These are phyloP conservation scores for Crithidia brevicula DNA, from an alignment of 208 protist species.

Conservation along the genomic window DNA sequence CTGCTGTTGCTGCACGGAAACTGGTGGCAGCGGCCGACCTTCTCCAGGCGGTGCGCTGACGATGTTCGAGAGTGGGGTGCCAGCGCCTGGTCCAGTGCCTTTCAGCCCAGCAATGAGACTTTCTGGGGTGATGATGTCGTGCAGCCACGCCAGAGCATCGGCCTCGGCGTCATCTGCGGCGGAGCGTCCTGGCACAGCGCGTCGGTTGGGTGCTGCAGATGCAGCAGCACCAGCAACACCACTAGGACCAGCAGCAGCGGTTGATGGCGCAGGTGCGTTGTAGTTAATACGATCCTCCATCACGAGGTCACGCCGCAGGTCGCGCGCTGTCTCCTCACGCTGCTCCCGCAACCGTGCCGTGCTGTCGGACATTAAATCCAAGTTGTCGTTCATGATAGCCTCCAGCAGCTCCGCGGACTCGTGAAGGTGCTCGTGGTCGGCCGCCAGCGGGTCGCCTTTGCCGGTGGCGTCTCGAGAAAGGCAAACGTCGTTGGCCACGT, in stretches of 20 bases:
- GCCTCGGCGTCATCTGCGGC: conserved; percentile 29
- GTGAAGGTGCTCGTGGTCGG: conserved; percentile 59
- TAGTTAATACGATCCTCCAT: conserved; percentile 70
- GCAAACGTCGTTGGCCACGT: conserved; percentile 42
- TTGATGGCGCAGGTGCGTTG: conserved; percentile 28
- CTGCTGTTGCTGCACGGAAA: conserved; percentile 5
- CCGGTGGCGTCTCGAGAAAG: conserved; percentile 35
- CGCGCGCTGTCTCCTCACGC: conserved; percentile 31
- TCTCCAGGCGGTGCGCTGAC: neutral
- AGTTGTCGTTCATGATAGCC: conserved; percentile 69
- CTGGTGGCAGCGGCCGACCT: neutral
- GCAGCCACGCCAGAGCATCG: conserved; percentile 84
- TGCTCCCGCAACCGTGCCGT: conserved; percentile 23
- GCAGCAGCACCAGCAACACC: neutral
- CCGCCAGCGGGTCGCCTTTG: conserved; percentile 23
- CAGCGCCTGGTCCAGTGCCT: conserved; percentile 6
- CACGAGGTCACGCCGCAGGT: conserved; percentile 52
- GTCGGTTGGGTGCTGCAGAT: neutral
- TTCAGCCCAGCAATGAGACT: conserved; percentile 30
- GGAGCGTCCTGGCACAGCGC: neutral
- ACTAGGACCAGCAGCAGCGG: neutral
- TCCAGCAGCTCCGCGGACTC: conserved; percentile 81
- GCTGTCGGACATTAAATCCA: conserved; percentile 34
- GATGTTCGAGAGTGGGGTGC: neutral
- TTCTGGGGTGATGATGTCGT: conserved; percentile 77